A percentile compares a stretch with the other conserved stretches of the same genome.
These are phyloP conservation scores for Fusarium oligoseptatum DNA, from an alignment of 2,329 filamentous ascomycete species.

Conservation along the genomic window DNA sequence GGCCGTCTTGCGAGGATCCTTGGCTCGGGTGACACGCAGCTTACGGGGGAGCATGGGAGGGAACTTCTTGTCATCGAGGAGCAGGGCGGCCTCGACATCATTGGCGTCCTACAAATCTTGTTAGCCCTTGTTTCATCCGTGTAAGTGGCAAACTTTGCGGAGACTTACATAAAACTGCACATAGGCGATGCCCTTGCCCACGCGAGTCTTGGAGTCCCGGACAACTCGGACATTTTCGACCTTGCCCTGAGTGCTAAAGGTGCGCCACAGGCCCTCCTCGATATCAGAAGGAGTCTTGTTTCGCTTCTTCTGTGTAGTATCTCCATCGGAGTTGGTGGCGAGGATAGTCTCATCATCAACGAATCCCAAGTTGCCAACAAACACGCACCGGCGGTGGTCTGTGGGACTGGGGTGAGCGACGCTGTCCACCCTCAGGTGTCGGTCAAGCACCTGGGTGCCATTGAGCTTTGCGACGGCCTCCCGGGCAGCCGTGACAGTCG, in stretches of 20 bases:
- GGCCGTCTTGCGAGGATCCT: constrained; percentile 74
- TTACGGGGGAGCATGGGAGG: constrained; percentile 92
- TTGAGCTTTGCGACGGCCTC: constrained; percentile 84
- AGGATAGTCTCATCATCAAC: constrained; percentile 89
- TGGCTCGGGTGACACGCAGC: constrained; percentile 88
- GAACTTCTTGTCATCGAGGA: constrained; percentile 91
- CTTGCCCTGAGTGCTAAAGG: constrained; percentile 79
- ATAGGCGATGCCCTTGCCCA: constrained; percentile 97
- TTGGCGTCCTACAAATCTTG: constrained; percentile 75
- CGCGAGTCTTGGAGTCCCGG: constrained; percentile 87
- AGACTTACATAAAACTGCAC: constrained; percentile 85
- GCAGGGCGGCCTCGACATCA: constrained; percentile 88
- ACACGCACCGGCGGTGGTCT: constrained; percentile 91
- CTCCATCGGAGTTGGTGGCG: constrained; percentile 73
- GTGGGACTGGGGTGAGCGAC: constrained; percentile 87
- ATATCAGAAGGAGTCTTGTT: constrained; percentile 84
- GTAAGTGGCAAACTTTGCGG: not conserved
- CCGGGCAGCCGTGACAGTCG: constrained; percentile 79
- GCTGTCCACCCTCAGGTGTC: constrained; percentile 91
- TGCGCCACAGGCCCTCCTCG: constrained; percentile 92
- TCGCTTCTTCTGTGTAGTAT: constrained; percentile 78
- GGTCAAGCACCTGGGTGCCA: constrained; percentile 83
- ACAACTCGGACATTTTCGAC: constrained; percentile 96
- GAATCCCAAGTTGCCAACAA: constrained; percentile 96
- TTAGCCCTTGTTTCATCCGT: constrained; percentile 12